These are phyloP conservation scores for Umbelopsis sp. DNA, from an alignment of 192 early-diverging fungal genomes.

Conservation along the genomic window DNA sequence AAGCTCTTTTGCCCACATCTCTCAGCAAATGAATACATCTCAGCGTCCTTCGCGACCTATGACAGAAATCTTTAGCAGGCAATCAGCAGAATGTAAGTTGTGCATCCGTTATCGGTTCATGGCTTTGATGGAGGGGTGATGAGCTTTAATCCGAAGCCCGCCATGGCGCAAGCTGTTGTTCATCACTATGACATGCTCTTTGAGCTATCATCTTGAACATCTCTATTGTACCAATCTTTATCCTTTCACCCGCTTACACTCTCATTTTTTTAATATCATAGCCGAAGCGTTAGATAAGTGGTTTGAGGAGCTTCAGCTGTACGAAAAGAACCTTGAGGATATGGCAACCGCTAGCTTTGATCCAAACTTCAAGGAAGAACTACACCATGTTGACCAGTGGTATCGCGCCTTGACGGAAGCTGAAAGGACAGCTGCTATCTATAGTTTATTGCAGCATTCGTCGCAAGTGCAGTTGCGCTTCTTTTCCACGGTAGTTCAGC, in stretches of 20 bases:
- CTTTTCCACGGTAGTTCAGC: slow-evolving; percentile 90
- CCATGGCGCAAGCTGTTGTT: neutral
- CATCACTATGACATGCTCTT: neutral
- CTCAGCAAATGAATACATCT: neutral
- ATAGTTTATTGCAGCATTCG: slow-evolving; percentile 89
- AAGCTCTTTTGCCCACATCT: neutral
- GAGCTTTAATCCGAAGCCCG: too few relatives aligned
- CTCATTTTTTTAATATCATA: slow-evolving; percentile 5
- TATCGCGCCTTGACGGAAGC: slow-evolving; percentile 87
- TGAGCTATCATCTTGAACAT: neutral
- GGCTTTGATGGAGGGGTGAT: too few relatives aligned
- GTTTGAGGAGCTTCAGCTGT: slow-evolving; percentile 90
- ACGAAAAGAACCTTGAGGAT: slow-evolving; percentile 88
- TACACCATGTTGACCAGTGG: slow-evolving; percentile 94
- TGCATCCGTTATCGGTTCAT: too few relatives aligned
- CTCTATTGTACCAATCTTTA: neutral
- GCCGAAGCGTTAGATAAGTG: slow-evolving; percentile 81
- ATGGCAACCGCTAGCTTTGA: slow-evolving; percentile 84
- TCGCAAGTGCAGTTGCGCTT: slow-evolving; percentile 90
- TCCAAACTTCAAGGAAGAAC: slow-evolving; percentile 85
- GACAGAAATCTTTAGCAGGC: slow-evolving; percentile 8
- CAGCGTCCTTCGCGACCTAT: slow-evolving; percentile 6
- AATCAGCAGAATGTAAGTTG: slow-evolving; percentile 1
- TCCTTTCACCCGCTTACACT: neutral
- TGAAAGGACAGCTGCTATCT: slow-evolving; percentile 90